Conservation (phyloP, 371 early-diverging fungal species). For the Lichtheimia corymbifera region DNA sequence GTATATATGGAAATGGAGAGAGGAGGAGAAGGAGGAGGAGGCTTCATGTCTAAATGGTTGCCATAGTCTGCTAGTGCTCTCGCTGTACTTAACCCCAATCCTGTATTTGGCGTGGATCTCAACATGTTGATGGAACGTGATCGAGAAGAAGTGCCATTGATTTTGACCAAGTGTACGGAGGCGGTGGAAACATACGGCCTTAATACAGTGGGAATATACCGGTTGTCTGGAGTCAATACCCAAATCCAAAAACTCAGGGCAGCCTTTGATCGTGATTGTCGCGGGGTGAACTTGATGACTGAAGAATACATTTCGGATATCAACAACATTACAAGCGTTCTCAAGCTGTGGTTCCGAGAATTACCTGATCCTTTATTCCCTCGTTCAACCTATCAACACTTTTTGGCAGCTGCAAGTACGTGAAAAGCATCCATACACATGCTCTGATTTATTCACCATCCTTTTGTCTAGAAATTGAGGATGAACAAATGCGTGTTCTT, state of each 20-base stretch:
- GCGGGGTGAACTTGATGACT: constrained; percentile 59
- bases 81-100: constrained; percentile 58
- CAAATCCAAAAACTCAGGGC: constrained; percentile 69
- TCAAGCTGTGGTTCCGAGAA: constrained; percentile 91
- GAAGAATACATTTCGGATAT: constrained; percentile 70
- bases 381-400: constrained; percentile 54
- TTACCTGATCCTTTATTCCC: constrained; percentile 87
- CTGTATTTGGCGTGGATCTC: constrained; percentile 72
- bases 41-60: background rate
- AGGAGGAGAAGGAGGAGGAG: background rate
- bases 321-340: constrained; percentile 78
- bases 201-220: constrained; percentile 78
- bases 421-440: constrained; percentile 7
- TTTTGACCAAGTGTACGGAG: constrained; percentile 76
- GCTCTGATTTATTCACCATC: background rate
- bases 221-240: constrained; percentile 75
- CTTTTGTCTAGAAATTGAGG: constrained; percentile 50
- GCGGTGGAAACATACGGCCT: constrained; percentile 77
- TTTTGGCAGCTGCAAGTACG: constrained; percentile 71
- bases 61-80: constrained; percentile 54
- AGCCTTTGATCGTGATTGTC: constrained; percentile 71
- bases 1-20: background rate
- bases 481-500: constrained; percentile 60
- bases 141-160: constrained; percentile 67
- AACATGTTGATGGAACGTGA: constrained; percentile 67